phyloP scores from a whole-genome alignment of 2,329 filamentous ascomycete genomes.

The Cercospora nicotianae region DNA sequence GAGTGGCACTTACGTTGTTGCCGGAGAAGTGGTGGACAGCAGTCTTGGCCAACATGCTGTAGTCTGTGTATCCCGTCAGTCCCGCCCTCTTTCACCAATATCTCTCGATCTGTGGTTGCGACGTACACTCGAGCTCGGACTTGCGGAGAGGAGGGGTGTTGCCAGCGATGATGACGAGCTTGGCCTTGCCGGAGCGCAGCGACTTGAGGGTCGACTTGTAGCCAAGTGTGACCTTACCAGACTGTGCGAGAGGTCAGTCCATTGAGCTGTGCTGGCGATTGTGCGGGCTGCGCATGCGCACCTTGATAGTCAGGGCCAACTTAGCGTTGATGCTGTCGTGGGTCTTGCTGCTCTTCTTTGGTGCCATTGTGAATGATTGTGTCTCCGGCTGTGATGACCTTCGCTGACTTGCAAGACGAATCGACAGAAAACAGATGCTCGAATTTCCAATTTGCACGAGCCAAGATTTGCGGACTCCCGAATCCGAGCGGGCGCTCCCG shows the following conservation, averaged over 20 bases:
- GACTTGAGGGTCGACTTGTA: slow-evolving; percentile 89
- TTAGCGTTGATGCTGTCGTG: slow-evolving; percentile 75
- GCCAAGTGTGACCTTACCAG: slow-evolving; percentile 72
- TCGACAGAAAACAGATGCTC: neutral
- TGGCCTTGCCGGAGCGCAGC: slow-evolving; percentile 94
- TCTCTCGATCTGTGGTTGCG: slow-evolving; percentile 16
- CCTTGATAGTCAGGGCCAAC: slow-evolving; percentile 53
- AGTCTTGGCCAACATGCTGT: slow-evolving; percentile 89
- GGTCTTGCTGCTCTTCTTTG: slow-evolving; percentile 85
- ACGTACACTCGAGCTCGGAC: slow-evolving; percentile 77
- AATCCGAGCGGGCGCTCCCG: neutral
- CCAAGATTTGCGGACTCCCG: slow-evolving; percentile 6
- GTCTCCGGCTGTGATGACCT: slow-evolving; percentile 26
- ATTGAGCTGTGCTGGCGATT: neutral
- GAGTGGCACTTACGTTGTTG: slow-evolving; percentile 83
- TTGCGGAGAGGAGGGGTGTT: slow-evolving; percentile 98
- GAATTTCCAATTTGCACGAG: slow-evolving; percentile 5
- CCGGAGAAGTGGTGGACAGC: slow-evolving; percentile 96
- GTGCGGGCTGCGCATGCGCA: slow-evolving; percentile 21
- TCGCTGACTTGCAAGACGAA: slow-evolving; percentile 21
- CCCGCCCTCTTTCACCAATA: slow-evolving; percentile 18
- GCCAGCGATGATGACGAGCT: slow-evolving; percentile 92
- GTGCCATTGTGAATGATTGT: slow-evolving; percentile 58
- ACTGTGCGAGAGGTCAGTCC: slow-evolving; percentile 37
- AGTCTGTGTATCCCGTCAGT: slow-evolving; percentile 50